Percentiles rank a stretch among this genome's conserved stretches.
These are phyloP conservation scores for Monotropa hypopitys DNA, from an alignment of 179 eudicot genomes.

Conservation along the genomic window DNA sequence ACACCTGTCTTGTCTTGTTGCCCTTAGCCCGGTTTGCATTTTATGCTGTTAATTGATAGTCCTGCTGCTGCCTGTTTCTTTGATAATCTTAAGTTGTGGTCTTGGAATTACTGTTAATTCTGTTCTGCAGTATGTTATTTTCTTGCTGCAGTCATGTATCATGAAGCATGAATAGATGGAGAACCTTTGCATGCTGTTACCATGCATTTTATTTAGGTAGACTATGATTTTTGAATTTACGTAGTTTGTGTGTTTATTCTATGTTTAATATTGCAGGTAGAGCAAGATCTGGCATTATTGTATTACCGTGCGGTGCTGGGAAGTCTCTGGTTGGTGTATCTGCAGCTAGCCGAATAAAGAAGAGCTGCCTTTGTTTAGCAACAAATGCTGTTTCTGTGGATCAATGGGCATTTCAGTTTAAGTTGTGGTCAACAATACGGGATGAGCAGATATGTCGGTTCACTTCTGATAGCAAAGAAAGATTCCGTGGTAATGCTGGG, in stretches of 20 bases:
- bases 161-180: background rate
- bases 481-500: constrained; percentile 92
- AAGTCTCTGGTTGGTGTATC: constrained; percentile 98
- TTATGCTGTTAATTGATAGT: background rate
- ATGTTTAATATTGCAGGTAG: constrained; percentile 46
- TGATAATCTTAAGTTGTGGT: background rate
- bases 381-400: constrained; percentile 98
- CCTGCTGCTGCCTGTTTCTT: background rate
- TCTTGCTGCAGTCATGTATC: background rate
- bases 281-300: constrained; percentile 97
- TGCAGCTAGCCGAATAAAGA: constrained; percentile 84
- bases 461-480: constrained; percentile 96
- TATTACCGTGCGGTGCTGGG: constrained; percentile 97
- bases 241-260: background rate
- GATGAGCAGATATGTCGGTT: constrained; percentile 92
- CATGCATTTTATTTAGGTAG: background rate
- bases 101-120: background rate
- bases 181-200: background rate
- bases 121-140: background rate
- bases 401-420: constrained; percentile 99
- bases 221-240: background rate
- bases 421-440: constrained; percentile 88
- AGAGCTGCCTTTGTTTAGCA: constrained; percentile 97
- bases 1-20: background rate
- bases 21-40: background rate